Percentiles rank a stretch among this genome's conserved stretches.
phyloP scores from a whole-genome alignment of 179 eudicot species.

The Silene coronaria region DNA sequence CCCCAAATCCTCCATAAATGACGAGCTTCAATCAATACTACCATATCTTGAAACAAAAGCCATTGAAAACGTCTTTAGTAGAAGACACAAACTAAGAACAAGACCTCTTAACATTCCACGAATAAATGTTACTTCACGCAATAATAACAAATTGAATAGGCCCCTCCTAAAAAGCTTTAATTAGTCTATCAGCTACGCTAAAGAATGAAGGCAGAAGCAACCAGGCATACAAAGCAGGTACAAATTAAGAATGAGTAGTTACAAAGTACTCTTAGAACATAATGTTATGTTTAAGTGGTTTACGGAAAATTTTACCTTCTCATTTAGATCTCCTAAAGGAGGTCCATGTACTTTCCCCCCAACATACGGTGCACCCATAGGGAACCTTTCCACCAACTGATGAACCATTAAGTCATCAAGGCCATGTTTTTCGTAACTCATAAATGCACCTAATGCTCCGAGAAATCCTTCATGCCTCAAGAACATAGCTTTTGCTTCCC shows the following conservation, averaged over 20 bases:
- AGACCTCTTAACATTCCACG: neutral
- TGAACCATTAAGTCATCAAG: conserved; percentile 93
- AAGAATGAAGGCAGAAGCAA: neutral
- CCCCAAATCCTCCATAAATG: neutral
- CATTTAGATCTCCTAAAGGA: conserved; percentile 85
- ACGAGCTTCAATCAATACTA: neutral
- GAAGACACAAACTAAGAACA: neutral
- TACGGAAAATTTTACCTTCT: conserved; percentile 49
- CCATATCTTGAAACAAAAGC: neutral
- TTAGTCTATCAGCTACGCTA: neutral
- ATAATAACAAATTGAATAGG: neutral
- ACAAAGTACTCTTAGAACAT: neutral
- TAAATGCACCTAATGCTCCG: conserved; percentile 98
- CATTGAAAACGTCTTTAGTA: too few relatives aligned
- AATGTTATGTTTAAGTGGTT: neutral
- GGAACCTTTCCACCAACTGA: conserved; percentile 94
- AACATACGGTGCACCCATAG: conserved; percentile 96
- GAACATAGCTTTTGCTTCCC: conserved; percentile 93
- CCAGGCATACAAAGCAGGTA: neutral
- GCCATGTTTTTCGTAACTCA: conserved; percentile 96
- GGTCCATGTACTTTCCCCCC: conserved; percentile 97
- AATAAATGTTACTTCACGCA: neutral
- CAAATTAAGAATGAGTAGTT: neutral
- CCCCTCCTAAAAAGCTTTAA: neutral
- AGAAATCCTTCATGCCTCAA: conserved; percentile 94